These are phyloP conservation scores for Neurospora sp. DNA, from an alignment of 495 filamentous ascomycete genomes.

Conservation along the genomic window DNA sequence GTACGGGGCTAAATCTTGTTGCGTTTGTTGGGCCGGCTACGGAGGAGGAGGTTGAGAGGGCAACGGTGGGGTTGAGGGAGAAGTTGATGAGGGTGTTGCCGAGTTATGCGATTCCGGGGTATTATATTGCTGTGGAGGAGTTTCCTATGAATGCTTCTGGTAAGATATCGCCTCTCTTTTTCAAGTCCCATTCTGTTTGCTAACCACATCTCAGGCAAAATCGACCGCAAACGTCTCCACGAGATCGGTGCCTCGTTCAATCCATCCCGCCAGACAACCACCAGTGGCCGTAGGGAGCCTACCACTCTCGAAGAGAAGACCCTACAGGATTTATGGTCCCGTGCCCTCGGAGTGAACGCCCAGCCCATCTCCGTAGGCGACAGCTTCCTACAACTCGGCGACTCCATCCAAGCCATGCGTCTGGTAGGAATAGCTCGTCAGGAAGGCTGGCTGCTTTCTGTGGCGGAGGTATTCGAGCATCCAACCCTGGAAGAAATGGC, in stretches of 20 bases:
- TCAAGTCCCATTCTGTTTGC: not conserved
- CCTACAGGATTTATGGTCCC: constrained; percentile 21
- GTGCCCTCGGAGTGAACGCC: constrained; percentile 12
- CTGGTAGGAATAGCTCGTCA: constrained; percentile 45
- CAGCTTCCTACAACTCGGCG: constrained; percentile 55
- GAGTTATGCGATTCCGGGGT: constrained; percentile 49
- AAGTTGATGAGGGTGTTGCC: constrained; percentile 25
- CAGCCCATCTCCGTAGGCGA: constrained; percentile 38
- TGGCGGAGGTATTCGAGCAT: constrained; percentile 30
- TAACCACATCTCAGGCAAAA: constrained; percentile 44
- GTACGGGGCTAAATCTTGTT: constrained; percentile 25
- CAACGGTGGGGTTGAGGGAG: constrained; percentile 7
- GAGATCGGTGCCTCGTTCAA: constrained; percentile 20
- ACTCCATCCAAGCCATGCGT: constrained; percentile 61
- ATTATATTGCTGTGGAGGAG: constrained; percentile 46
- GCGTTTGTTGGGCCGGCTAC: constrained; percentile 17
- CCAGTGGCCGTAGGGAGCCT: not conserved
- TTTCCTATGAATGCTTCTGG: constrained; percentile 32
- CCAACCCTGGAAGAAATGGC: constrained; percentile 15
- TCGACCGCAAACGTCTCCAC: constrained; percentile 47
- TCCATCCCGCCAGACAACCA: not conserved
- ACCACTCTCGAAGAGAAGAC: constrained; percentile 9
- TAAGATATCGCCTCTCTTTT: not conserved
- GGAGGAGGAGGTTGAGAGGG: constrained; percentile 15
- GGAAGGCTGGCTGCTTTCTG: constrained; percentile 40